Percentiles rank a stretch among this genome's conserved stretches.
These are phyloP conservation scores for Mikania micrantha DNA, from an alignment of 129 eudicot genomes.

Conservation along the genomic window DNA sequence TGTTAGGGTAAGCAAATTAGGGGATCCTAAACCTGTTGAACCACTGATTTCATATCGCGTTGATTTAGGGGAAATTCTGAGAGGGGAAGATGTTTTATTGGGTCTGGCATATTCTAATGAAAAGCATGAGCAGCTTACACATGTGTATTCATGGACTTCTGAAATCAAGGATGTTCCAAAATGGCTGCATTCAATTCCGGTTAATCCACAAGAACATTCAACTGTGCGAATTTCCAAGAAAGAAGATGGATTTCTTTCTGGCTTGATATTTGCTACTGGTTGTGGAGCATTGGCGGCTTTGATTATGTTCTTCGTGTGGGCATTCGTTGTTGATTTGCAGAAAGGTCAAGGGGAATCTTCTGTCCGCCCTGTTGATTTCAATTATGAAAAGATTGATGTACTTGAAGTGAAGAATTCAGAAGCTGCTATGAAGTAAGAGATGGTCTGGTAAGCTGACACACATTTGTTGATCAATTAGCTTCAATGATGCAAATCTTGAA, in stretches of 20 bases:
- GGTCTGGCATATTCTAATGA: slow-evolving; percentile 47
- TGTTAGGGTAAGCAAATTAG: slow-evolving; percentile 48
- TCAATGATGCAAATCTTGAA: slow-evolving; percentile 26
- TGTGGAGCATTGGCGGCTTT: too few species aligned
- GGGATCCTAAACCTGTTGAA: slow-evolving; percentile 37
- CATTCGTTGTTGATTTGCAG: slow-evolving; percentile 22
- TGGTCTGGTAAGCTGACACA: too few species aligned
- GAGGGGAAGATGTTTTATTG: slow-evolving; percentile 38
- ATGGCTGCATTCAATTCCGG: too few species aligned
- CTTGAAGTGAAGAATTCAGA: too few species aligned
- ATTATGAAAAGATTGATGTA: slow-evolving; percentile 15
- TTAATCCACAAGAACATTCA: not conserved
- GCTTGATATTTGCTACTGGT: too few species aligned
- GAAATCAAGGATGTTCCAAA: too few species aligned
- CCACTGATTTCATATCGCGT: slow-evolving; percentile 43
- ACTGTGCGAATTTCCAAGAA: not conserved
- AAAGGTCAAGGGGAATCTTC: slow-evolving; percentile 20
- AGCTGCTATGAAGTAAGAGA: too few species aligned
- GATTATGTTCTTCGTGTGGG: slow-evolving; percentile 38
- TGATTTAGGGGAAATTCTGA: slow-evolving; percentile 55
- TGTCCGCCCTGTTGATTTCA: slow-evolving; percentile 34
- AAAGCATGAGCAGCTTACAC: too few species aligned
- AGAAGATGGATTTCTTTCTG: too few species aligned
- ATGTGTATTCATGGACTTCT: too few species aligned
- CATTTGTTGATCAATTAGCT: slow-evolving; percentile 11